Conservation (phyloP, 139 green algal genomes). For the Dunaliella primolecta region DNA sequence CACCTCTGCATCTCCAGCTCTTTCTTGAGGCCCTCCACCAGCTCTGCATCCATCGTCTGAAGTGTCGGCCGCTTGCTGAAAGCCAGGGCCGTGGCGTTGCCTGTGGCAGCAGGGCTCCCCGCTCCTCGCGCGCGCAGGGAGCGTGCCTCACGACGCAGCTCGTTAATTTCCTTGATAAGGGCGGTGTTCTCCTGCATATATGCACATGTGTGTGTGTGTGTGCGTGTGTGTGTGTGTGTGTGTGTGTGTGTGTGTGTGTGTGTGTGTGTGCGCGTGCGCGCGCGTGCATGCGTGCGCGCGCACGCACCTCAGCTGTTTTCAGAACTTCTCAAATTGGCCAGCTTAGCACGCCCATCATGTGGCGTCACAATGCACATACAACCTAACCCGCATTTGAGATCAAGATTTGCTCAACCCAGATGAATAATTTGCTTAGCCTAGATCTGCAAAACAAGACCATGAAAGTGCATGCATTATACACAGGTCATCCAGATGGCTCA, state of each 20-base stretch:
- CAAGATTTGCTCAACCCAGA: too few species aligned
- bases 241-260: neutral
- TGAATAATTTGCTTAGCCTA: too few species aligned
- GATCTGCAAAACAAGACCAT: too few species aligned
- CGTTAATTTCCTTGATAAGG: slow-evolving; percentile 89
- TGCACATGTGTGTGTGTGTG: slow-evolving; percentile 11
- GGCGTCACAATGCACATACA: too few species aligned
- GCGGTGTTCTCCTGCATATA: slow-evolving; percentile 69
- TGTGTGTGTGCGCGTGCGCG: neutral
- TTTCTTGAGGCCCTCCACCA: slow-evolving; percentile 16
- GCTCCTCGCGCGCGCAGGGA: slow-evolving; percentile 18
- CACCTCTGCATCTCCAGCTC: slow-evolving; percentile 48
- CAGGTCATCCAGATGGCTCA: too few species aligned
- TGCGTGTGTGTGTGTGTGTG: slow-evolving; percentile 13
- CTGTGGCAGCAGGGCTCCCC: neutral
- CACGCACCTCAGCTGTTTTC: neutral
- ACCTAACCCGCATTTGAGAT: too few species aligned
- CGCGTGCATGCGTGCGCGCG: neutral
- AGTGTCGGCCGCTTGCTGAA: neutral
- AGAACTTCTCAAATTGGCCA: too few species aligned
- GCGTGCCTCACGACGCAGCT: slow-evolving; percentile 78
- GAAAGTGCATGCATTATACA: too few species aligned
- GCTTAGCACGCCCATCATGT: too few species aligned
- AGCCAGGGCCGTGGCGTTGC: neutral
- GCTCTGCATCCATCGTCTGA: neutral